Evolutionary conservation across 495 filamentous ascomycete species (phyloP), one percentile per base, ranked within the genome.

Genomic region (Pseudomonodictys pantanalensis): DNA sequence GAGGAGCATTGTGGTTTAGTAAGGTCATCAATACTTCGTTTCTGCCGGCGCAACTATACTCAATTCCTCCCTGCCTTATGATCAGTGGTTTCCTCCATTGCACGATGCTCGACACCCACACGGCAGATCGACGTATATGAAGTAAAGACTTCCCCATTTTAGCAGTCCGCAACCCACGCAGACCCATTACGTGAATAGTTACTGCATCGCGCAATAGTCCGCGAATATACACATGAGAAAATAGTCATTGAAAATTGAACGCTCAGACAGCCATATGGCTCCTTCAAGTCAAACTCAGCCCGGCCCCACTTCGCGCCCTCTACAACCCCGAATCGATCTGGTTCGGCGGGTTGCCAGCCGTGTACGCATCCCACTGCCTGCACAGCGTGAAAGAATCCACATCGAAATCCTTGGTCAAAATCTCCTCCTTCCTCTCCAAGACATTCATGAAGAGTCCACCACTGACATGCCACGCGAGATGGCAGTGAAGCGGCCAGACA

Each of bases 401-500:
- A 39, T 62, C 54, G 25, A 67, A 49, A 25, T 39, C 24, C 43
- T 52, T 9, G 6, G 18, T 39, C 15, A 22, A n/a, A 43, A 84
- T 70, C 57, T 74, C 56, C 2, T 75, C 72, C 1, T 77, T 75
- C 42, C 67, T 56, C 57, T 79, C 76, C 4, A 83, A 28, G 35
- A 83, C 68, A 50, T 76, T 74, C 44, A 77, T 61, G 54, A 80
- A 77, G 56, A 85, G 76, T 24, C 82, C 82, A 4, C 67, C 79
- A n/a, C 72, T 75, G 0, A 79, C 67, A 66, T 85, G 81, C 81
- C 79, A 83, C 8, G 79, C 77, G 28, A 81, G 75, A 71, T 84
- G 81, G 69, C 80, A 83, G 68, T 84, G 81, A 64, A 85, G 78
- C 0, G 80, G 75, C 82, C 82, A 86, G 22, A 80, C 70, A 6